Base-by-base conservation (phyloP, 1,139 yeast species). In the Nadsonia starkeyi-henricii region DNA sequence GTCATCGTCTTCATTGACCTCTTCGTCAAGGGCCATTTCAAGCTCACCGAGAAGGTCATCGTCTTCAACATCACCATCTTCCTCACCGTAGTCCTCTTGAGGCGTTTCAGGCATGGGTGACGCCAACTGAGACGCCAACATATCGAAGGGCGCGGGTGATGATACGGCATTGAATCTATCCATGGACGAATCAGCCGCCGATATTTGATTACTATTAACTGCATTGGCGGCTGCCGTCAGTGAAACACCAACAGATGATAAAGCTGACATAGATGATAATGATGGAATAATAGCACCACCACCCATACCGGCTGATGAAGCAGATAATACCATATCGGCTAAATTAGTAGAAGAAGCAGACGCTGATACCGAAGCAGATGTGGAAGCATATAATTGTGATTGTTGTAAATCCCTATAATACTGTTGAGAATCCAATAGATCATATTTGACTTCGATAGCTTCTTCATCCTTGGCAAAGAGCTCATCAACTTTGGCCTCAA, bases 371-470 rank as follows among this genome's bases (percentile, higher is more conserved):
- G 49, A 19, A 7, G 41, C 20, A n/a, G 50, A 33, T 8, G 48
- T 33, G 20, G 45, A 33, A 4, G 30, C 44, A 45, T n/a, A 45
- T 47, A 19, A 41, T 47, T 3, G 41, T 23, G 44, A n/a, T 17
- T 33, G 49, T 21, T 20, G 43, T 41, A 43, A 13, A 17, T 12
- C 44, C 19, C n/a, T 41, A 41, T 21, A 43, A 55, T 58, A 55
- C 21, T 54, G 58, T 28, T 55, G 56, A 3, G 79, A 72, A 58
- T 85, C 89, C 18, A 88, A 71, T 47, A 88, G 70, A 58, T 91
- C 96, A 60, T 81, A 85, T 44, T 76, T 78, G 19, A 84, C 76
- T 49, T 82, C 88, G 60, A 85, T 91, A 0, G 96, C 95, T 52
- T 82, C 89, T 36, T 77, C 84, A 61, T 91, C 98, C 44, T 78